These are phyloP conservation scores for Adansonia gregorii DNA, from an alignment of 441 rosid genomes.

Conservation along the genomic window DNA sequence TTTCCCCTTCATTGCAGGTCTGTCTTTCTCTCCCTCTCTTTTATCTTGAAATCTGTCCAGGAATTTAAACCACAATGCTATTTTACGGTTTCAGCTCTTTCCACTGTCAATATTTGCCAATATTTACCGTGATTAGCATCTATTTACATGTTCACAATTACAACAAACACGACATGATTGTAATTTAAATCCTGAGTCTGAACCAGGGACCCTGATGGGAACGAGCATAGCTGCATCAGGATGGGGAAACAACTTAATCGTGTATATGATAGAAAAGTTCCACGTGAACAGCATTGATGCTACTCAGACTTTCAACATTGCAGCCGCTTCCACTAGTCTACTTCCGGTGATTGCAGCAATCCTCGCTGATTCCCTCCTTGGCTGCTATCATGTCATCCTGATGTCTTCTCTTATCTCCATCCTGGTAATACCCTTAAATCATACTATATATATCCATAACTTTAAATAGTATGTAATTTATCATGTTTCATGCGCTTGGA, in stretches of 20 bases:
- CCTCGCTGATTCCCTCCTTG: conserved; percentile 44
- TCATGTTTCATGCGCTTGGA: background rate
- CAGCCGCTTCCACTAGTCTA: conserved; percentile 40
- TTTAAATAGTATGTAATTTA: background rate
- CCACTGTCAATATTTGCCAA: too few relatives aligned
- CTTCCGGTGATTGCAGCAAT: conserved; percentile 46
- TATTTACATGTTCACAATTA: too few relatives aligned
- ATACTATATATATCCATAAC: background rate
- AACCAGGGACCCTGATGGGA: conserved; percentile 39
- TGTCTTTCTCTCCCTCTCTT: background rate
- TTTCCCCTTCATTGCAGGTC: conserved; percentile 49
- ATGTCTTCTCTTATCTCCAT: conserved; percentile 38
- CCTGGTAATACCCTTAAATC: conserved; percentile 23
- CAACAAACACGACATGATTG: too few relatives aligned
- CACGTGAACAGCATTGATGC: conserved; percentile 46
- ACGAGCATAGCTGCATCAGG: conserved; percentile 35
- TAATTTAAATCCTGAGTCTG: too few relatives aligned
- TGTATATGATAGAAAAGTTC: conserved; percentile 49
- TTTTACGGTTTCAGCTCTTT: too few relatives aligned
- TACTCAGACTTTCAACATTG: conserved; percentile 41
- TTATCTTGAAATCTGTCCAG: background rate
- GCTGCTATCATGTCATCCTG: conserved; percentile 39
- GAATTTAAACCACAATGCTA: too few relatives aligned
- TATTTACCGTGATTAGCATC: too few relatives aligned
- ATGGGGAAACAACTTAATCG: conserved; percentile 48